A percentile compares a stretch with the other conserved stretches of the same genome.
Conservation (phyloP, 2,329 filamentous ascomycete genomes). For the Colletotrichum spinosum region DNA sequence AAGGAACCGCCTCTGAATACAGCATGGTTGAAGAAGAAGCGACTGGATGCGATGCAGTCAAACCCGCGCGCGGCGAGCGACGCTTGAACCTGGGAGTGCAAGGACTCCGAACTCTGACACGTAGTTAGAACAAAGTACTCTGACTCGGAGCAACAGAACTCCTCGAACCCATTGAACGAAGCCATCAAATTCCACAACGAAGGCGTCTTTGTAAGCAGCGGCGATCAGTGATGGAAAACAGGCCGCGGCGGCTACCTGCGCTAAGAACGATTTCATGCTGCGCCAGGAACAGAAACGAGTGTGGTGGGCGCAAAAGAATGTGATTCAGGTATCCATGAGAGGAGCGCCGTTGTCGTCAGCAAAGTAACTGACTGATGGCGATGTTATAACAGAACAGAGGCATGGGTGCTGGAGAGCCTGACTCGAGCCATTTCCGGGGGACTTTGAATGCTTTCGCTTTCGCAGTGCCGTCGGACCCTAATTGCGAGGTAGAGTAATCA, state of each 20-base stretch:
- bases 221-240: constrained; percentile 11
- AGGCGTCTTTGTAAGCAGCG: constrained; percentile 8
- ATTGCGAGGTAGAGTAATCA: too few relatives aligned
- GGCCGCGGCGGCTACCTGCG: constrained; percentile 7
- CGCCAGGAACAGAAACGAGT: not conserved
- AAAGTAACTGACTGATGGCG: too few relatives aligned
- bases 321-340: too few relatives aligned
- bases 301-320: not conserved
- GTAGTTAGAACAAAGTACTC: not conserved
- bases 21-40: constrained; percentile 14
- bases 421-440: too few relatives aligned
- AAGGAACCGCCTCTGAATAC: constrained; percentile 21
- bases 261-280: constrained; percentile 24
- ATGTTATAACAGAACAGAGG: too few relatives aligned
- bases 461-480: too few relatives aligned
- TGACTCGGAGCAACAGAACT: not conserved
- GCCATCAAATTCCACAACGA: constrained; percentile 22
- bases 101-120: not conserved
- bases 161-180: constrained; percentile 6
- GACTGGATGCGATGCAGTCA: constrained; percentile 10
- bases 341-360: too few relatives aligned
- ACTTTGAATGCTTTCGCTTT: too few relatives aligned
- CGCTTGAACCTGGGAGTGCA: not conserved
- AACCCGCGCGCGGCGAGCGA: constrained; percentile 6
- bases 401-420: too few relatives aligned